A percentile compares a stretch with the other conserved stretches of the same genome.
Evolutionary conservation across 2,329 filamentous ascomycete species (phyloP).

Genomic region (Botrytis deweyae): DNA sequence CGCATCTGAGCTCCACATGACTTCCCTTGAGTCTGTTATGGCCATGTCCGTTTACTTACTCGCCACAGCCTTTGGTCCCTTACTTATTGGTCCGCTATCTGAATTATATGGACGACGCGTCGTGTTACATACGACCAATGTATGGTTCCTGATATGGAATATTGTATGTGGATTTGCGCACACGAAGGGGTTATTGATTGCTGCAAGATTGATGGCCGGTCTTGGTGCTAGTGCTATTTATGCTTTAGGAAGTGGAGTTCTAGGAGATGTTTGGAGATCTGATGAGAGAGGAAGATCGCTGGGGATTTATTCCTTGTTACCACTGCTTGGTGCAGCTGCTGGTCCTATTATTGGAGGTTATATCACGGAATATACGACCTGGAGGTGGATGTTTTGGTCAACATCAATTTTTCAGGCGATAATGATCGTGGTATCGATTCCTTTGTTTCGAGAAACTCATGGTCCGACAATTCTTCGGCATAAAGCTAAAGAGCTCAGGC

Average conservation of each 20-base stretch:
- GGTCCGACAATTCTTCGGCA: constrained; percentile 47
- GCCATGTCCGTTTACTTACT: constrained; percentile 30
- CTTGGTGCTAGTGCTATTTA: constrained; percentile 50
- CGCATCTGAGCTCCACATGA: not conserved
- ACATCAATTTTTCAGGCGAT: constrained; percentile 46
- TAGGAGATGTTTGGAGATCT: constrained; percentile 49
- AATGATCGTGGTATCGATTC: constrained; percentile 44
- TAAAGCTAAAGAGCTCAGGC: not conserved
- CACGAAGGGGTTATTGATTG: constrained; percentile 46
- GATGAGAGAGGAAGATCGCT: constrained; percentile 48
- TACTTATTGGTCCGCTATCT: constrained; percentile 60
- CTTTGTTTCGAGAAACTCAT: constrained; percentile 49
- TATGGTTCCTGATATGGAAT: constrained; percentile 56
- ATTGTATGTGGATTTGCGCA: constrained; percentile 50
- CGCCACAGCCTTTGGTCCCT: constrained; percentile 44
- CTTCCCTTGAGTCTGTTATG: not conserved
- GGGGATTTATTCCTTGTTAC: constrained; percentile 38
- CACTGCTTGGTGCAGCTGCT: constrained; percentile 37
- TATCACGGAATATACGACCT: constrained; percentile 47
- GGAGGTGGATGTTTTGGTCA: constrained; percentile 55
- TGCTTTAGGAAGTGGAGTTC: constrained; percentile 45
- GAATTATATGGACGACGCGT: constrained; percentile 49
- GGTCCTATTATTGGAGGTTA: constrained; percentile 53
- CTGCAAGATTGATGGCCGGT: constrained; percentile 48
- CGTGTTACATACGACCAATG: constrained; percentile 46